Conservation (phyloP, 202 grass and related monocot species). For the Saccharum hybrid region DNA sequence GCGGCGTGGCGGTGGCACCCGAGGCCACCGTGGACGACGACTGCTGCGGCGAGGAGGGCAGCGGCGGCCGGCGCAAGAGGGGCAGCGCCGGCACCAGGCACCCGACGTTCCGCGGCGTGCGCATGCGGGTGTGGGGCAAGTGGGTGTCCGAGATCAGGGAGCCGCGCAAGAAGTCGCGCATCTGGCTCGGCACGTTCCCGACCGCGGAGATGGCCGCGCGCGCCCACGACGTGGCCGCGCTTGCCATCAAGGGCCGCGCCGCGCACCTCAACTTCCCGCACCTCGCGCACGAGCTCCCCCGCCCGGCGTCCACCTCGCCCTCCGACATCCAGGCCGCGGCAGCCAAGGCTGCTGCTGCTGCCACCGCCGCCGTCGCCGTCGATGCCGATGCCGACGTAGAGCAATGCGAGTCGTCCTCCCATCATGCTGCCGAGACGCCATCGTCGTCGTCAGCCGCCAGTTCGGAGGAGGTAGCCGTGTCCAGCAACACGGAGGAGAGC, state of each 20-base stretch:
- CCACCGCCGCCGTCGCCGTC: not conserved
- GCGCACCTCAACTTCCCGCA: constrained; percentile 81
- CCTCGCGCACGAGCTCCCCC: constrained; percentile 39
- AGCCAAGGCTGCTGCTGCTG: constrained; percentile 30
- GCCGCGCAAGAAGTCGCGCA: constrained; percentile 82
- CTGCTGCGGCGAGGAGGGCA: too few relatives aligned
- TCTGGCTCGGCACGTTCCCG: constrained; percentile 81
- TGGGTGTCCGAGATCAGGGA: constrained; percentile 89
- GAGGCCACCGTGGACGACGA: not conserved
- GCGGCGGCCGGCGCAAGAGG: constrained; percentile 17
- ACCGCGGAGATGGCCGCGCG: constrained; percentile 80
- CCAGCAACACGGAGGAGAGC: constrained; percentile 34
- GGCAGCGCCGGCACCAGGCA: constrained; percentile 43
- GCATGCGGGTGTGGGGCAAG: constrained; percentile 79
- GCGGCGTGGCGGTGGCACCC: too few relatives aligned
- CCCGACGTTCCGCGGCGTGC: constrained; percentile 64
- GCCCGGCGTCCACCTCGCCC: constrained; percentile 46
- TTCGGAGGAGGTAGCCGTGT: constrained; percentile 17
- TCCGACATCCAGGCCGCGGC: constrained; percentile 68
- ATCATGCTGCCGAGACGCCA: not conserved
- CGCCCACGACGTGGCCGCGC: constrained; percentile 71
- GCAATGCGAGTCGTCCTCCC: not conserved
- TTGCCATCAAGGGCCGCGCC: constrained; percentile 67
- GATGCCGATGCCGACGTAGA: not conserved
- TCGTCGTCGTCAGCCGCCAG: constrained; percentile 19